These are phyloP conservation scores for Pinus taeda DNA, from an alignment of 75 land plant species.

Conservation along the genomic window DNA sequence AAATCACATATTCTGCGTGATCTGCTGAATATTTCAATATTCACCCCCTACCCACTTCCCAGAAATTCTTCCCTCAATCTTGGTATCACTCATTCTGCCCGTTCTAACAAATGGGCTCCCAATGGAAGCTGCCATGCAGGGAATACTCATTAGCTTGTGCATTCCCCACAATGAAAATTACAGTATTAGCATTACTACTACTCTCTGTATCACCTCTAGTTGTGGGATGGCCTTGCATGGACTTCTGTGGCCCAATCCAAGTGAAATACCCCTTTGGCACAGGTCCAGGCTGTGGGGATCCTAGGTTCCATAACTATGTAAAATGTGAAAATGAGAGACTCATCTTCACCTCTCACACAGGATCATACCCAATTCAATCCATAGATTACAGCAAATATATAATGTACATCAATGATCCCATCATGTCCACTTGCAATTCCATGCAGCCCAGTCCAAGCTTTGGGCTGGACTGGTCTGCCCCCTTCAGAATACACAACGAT, in stretches of 20 bases:
- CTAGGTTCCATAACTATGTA: slow-evolving; percentile 9
- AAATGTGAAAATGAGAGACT: slow-evolving; percentile 12
- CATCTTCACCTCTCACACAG: slow-evolving; percentile 12
- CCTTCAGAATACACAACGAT: slow-evolving; percentile 6
- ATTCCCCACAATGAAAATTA: not conserved
- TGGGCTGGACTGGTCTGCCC: slow-evolving; percentile 15
- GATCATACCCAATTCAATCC: slow-evolving; percentile 10
- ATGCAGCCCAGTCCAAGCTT: slow-evolving; percentile 12
- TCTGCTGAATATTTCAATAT: not conserved
- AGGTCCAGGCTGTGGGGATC: slow-evolving; percentile 13
- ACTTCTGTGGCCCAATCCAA: slow-evolving; percentile 8
- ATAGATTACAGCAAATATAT: slow-evolving; percentile 15
- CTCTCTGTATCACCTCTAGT: not conserved
- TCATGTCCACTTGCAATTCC: slow-evolving; percentile 18
- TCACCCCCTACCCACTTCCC: not conserved
- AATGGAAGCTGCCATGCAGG: not conserved
- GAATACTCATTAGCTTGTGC: not conserved
- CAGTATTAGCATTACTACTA: not conserved
- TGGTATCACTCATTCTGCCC: not conserved
- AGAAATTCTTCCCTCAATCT: not conserved
- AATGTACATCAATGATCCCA: slow-evolving; percentile 3
- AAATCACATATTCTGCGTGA: not conserved
- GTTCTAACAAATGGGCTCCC: not conserved
- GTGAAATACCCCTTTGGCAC: slow-evolving; percentile 20
- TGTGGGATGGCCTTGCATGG: slow-evolving; percentile 8